These are phyloP conservation scores for Glycine tomentella DNA, from an alignment of 306 rosid species.

Conservation along the genomic window DNA sequence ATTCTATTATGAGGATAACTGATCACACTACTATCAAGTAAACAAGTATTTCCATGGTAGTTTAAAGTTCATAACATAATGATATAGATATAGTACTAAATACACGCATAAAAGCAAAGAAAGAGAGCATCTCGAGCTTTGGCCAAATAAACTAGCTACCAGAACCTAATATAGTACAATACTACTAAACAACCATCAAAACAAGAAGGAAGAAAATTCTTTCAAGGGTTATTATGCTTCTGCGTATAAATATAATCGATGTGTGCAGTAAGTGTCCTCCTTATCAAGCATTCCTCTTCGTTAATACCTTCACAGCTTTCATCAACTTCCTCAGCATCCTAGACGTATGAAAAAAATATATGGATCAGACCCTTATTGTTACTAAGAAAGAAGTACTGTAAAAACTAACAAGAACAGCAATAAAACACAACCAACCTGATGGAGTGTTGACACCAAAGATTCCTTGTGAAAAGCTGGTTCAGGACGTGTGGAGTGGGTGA, in stretches of 20 bases:
- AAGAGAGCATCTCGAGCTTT: no score
- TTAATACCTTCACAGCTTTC: conserved; percentile 51
- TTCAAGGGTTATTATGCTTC: conserved; percentile 53
- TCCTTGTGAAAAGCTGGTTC: not conserved
- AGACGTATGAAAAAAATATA: not conserved
- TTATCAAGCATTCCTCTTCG: conserved; percentile 64
- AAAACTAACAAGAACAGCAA: not conserved
- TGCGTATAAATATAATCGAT: conserved; percentile 67
- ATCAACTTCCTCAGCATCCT: conserved; percentile 41
- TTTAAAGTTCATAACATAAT: not conserved
- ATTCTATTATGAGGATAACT: not conserved
- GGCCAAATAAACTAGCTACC: not conserved
- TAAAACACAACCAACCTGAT: conserved; percentile 35
- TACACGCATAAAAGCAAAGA: no score
- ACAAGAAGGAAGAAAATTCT: conserved; percentile 5
- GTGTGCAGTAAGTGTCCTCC: conserved; percentile 62
- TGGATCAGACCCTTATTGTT: not conserved
- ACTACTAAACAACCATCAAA: not conserved
- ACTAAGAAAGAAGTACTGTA: not conserved
- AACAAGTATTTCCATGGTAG: not conserved
- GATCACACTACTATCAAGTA: no score
- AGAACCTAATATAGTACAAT: not conserved
- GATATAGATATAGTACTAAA: no score
- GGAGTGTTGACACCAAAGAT: not conserved
- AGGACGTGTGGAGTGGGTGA: conserved; percentile 47